Evolutionary conservation across 2,329 filamentous ascomycete genomes (phyloP).

Genomic region (Chaetomiaceae sp.): DNA sequence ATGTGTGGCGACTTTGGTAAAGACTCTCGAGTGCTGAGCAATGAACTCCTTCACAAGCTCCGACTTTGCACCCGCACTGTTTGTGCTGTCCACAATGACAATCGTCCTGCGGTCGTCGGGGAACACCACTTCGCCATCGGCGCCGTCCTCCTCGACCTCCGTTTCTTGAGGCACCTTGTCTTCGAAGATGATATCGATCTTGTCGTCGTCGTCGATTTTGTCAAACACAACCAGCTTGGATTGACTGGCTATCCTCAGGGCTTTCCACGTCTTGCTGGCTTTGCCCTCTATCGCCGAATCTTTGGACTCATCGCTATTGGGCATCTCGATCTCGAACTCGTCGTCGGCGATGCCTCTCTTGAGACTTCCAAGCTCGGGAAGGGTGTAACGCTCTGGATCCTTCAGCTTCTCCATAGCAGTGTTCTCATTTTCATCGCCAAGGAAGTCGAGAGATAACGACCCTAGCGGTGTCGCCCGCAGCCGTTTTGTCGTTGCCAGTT

Average conservation of each 20-base stretch:
- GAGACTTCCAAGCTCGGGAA: constrained; percentile 67
- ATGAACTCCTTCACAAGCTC: constrained; percentile 59
- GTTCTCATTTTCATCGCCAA: constrained; percentile 58
- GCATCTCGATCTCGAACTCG: constrained; percentile 83
- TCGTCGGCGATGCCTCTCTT: constrained; percentile 69
- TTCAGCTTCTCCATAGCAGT: constrained; percentile 66
- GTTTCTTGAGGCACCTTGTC: constrained; percentile 34
- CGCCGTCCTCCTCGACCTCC: constrained; percentile 26
- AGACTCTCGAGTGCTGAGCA: constrained; percentile 59
- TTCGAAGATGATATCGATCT: constrained; percentile 54
- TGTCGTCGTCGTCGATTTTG: constrained; percentile 78
- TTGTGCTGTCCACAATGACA: constrained; percentile 62
- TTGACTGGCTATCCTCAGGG: constrained; percentile 72
- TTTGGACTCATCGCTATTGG: constrained; percentile 57
- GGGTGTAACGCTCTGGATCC: constrained; percentile 55
- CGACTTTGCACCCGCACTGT: constrained; percentile 48
- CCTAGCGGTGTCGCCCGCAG: constrained; percentile 65
- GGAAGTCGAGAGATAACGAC: constrained; percentile 71
- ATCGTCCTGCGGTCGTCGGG: constrained; percentile 52
- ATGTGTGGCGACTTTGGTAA: constrained; percentile 53
- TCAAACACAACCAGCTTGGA: constrained; percentile 75
- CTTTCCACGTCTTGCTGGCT: constrained; percentile 85
- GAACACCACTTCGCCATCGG: constrained; percentile 26
- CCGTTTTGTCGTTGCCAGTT: constrained; percentile 65
- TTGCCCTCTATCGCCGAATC: constrained; percentile 61